Conservation (phyloP, 257 asterid genomes). For the Mitragyna speciosa region DNA sequence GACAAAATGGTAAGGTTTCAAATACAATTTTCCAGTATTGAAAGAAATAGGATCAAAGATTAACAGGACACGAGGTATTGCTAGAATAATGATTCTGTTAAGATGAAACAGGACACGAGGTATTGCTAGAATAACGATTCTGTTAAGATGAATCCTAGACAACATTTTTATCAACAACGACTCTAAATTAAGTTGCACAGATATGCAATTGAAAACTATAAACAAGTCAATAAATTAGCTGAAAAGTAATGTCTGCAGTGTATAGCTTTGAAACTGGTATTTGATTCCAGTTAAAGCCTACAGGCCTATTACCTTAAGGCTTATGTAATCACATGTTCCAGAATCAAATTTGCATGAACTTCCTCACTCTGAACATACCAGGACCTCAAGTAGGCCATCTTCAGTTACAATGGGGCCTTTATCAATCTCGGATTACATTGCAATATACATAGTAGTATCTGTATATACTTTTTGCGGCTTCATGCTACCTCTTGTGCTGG, state of each 20-base stretch:
- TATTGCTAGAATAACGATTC: too few species aligned
- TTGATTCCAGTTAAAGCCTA: too few species aligned
- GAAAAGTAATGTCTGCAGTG: not conserved
- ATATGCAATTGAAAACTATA: too few species aligned
- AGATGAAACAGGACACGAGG: too few species aligned
- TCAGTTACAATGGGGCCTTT: not conserved
- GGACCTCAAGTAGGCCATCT: not conserved
- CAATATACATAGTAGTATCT: not conserved
- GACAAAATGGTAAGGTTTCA: too few species aligned
- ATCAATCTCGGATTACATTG: not conserved
- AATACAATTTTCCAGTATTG: too few species aligned
- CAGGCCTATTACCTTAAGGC: not conserved
- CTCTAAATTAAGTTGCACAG: too few species aligned
- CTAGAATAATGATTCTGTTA: too few species aligned
- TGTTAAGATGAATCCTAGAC: too few species aligned
- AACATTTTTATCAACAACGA: too few species aligned
- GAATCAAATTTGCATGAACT: not conserved
- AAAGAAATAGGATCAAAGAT: too few species aligned
- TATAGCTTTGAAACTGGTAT: not conserved
- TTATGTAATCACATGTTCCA: not conserved
- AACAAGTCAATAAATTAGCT: not conserved
- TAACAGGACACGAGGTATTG: too few species aligned
- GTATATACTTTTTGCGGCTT: not conserved
- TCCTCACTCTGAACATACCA: not conserved
- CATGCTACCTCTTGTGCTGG: slow-evolving; percentile 21